Base-by-base conservation (phyloP, 73 alveolate species). In the Diophrys sp. region DNA sequence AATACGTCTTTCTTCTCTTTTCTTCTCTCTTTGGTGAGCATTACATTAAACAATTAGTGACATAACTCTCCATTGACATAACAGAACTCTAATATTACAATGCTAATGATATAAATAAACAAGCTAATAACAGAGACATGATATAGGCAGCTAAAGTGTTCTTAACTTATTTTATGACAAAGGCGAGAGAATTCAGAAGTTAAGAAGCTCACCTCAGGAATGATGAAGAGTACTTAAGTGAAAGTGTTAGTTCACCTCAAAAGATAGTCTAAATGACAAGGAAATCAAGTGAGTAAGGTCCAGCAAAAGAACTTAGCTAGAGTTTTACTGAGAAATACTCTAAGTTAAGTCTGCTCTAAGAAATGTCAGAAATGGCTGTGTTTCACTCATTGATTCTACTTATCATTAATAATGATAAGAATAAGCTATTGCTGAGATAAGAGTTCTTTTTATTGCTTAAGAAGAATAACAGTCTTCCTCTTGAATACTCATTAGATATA, bases 371-470 rank as follows among this genome's bases (percentile, higher is more conserved):
- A 26, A 32, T 82, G 79, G 31, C 27, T 25, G 31, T 82, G 2
- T 82, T 82, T 62, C 90, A 82, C 72, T 73, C 90, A 1, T 78
- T 82, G 55, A 67, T 82, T 23, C 79, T 82, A 2, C 75, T 82
- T 24, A 82, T 82, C 26, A 70, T 31, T 34, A 8, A 56, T 23
- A 57, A 66, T 31, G 84, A 82, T 23, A 70, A 53, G 53, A 75
- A 81, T 25, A 75, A 73, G 24, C 24, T 62, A 31, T 34, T 74
- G 1, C 32, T 74, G 53, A 82, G 76, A 53, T 56, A 82, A 34
- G 84, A 82, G 55, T 75, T 82, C 69, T 74, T 31, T 32, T 33
- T 53, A n/a, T 57, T 82, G 33, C 55, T 82, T 23, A 82, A 82
- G 56, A 31, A 31, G 25, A 82, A 82, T 5, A 82, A 82, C 67